Conservation (phyloP, 805 yeast species). For the Candida insectalens region DNA sequence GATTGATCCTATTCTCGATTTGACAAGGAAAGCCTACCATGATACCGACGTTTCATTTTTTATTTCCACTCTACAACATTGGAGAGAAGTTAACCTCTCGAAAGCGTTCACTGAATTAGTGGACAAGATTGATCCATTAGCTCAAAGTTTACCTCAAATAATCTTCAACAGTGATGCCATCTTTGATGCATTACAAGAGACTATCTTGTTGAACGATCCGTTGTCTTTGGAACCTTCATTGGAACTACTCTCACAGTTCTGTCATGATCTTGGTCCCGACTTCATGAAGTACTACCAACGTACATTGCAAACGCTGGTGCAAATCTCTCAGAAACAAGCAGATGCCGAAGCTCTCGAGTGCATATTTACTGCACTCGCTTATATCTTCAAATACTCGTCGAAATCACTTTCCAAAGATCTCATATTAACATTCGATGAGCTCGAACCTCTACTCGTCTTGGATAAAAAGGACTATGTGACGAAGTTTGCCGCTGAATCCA, state of each 20-base stretch:
- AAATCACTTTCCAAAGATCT: constrained; percentile 53
- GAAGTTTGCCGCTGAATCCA: constrained; percentile 83
- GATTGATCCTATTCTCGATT: constrained; percentile 57
- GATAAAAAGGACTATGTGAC: constrained; percentile 53
- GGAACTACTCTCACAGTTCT: constrained; percentile 74
- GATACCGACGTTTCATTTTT: constrained; percentile 73
- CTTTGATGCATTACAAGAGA: constrained; percentile 28
- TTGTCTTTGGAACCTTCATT: constrained; percentile 71
- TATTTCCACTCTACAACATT: constrained; percentile 66
- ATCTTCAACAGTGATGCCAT: constrained; percentile 60
- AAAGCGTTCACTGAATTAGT: constrained; percentile 58
- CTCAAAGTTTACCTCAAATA: constrained; percentile 73
- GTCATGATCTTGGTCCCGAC: constrained; percentile 89
- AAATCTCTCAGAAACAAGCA: constrained; percentile 37
- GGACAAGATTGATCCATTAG: constrained; percentile 40
- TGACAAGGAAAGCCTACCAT: constrained; percentile 53
- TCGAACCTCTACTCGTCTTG: constrained; percentile 55
- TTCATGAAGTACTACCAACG: constrained; percentile 56
- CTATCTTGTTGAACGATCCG: constrained; percentile 49
- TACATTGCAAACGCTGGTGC: constrained; percentile 41
- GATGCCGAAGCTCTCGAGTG: constrained; percentile 65
- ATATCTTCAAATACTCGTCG: constrained; percentile 79
- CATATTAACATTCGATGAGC: constrained; percentile 54
- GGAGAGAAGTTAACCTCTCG: constrained; percentile 82
- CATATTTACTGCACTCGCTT: constrained; percentile 79